Evolutionary conservation across 1,284 basidiomycete species (phyloP).

Genomic region (Serendipita sp.): DNA sequence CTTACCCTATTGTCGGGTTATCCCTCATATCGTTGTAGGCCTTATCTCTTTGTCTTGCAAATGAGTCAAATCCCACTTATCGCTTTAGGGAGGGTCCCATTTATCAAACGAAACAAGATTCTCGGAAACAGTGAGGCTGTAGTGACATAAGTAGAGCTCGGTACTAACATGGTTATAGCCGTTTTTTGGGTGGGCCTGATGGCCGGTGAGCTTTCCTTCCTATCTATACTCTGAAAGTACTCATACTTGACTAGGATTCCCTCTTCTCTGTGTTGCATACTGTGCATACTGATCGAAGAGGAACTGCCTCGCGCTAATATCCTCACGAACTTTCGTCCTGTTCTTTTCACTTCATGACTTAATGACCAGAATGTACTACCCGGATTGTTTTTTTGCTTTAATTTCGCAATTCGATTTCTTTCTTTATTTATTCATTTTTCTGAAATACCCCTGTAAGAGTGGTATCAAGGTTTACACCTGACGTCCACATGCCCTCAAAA

Average conservation of each 20-base stretch:
- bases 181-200: slow-evolving; percentile 82
- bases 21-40: slow-evolving; percentile 24
- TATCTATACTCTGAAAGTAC: neutral
- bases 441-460: too few relatives aligned
- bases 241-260: slow-evolving; percentile 49
- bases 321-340: neutral
- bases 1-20: slow-evolving; percentile 17
- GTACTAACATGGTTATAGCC: slow-evolving; percentile 21
- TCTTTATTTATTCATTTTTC: neutral
- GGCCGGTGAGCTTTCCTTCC: neutral
- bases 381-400: neutral
- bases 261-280: slow-evolving; percentile 78
- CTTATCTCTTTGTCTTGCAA: slow-evolving; percentile 66
- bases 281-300: slow-evolving; percentile 40
- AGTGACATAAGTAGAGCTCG: neutral
- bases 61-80: slow-evolving; percentile 91
- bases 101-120: slow-evolving; percentile 65
- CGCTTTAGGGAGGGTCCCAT: slow-evolving; percentile 58
- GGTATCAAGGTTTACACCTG: neutral
- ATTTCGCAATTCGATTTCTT: neutral
- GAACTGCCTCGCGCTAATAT: neutral
- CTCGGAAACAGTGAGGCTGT: slow-evolving; percentile 29
- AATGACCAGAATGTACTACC: neutral
- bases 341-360: neutral
- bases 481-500: neutral